A percentile compares a stretch with the other conserved stretches of the same genome.
These are phyloP conservation scores for Avena atlantica DNA, from an alignment of 176 grass and related monocot genomes.

Conservation along the genomic window DNA sequence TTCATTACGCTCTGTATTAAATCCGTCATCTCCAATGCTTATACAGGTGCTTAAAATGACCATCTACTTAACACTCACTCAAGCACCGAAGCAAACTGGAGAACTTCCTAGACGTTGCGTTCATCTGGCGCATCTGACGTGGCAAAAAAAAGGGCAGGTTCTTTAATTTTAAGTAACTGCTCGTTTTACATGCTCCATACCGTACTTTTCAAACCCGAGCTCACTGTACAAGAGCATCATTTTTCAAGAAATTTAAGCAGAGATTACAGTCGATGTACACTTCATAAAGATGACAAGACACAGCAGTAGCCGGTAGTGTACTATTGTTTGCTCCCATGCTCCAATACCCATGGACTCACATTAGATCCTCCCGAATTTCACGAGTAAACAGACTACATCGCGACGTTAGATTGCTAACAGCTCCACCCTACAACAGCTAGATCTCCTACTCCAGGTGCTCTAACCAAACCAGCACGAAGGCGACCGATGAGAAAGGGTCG, in stretches of 20 bases:
- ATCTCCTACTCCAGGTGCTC: constrained; percentile 23
- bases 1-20: neutral
- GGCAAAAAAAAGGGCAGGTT: neutral
- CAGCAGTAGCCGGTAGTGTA: neutral
- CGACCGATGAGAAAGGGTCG: neutral
- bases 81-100: neutral
- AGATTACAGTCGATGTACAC: neutral
- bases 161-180: neutral
- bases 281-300: neutral
- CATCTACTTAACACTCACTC: neutral
- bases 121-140: neutral
- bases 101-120: neutral
- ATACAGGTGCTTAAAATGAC: neutral
- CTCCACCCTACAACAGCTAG: neutral
- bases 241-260: neutral
- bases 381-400: neutral
- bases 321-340: neutral
- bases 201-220: neutral
- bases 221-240: neutral
- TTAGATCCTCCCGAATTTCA: neutral
- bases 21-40: neutral
- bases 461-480: neutral
- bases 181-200: neutral
- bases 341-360: neutral
- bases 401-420: neutral